Base-by-base conservation (phyloP, 768 basidiomycete species). In the Tephrocybe sp. region DNA sequence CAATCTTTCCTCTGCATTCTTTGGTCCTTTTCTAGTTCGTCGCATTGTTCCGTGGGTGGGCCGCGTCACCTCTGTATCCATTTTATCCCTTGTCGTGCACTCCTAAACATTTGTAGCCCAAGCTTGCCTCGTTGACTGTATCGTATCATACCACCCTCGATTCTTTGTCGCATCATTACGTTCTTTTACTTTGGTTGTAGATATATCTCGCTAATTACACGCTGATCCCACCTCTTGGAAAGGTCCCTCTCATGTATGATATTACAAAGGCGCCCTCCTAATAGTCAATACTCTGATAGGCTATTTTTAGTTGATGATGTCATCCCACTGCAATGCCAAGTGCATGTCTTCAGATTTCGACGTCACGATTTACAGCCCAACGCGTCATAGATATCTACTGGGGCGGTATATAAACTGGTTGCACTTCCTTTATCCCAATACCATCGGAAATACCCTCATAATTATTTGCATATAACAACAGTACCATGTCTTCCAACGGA, bases 401-500 rank as follows among this genome's bases (percentile, higher is more conserved):
- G 32, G 32, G 13, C 32, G 12, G 16, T 34, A 34, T 21, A 34
- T n/a, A n/a, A n/a, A n/a, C n/a, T n/a, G n/a, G n/a, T 22, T 11
- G 21, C 13, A 32, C 6, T 38, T 38, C 37, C 37, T 38, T 4
- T 38, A 3, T 13, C 12, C 16, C 5, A 32, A 41, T 41, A 49
- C 48, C 48, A 49, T 15, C 9, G 18, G 9, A 15, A 21, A 16
- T 18, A n/a, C 37, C 37, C 5, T 4, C 12, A 41, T 26, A 12
- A 26, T 5, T 22, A 18, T 27, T 27, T 34, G 16, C n/a, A n/a
- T n/a, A 51, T 44, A 44, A 21, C 28, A 7, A 32, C 44, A n/a
- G 36, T 24, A 47, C n/a, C 24, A 61, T 61, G 60, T 54, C 60
- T 27, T 36, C 58, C 39, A 52, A 40, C 44, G 54, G 50, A 37